phyloP scores from a whole-genome alignment of 1,284 basidiomycete species.

The Sanghuangporus weigelae region DNA sequence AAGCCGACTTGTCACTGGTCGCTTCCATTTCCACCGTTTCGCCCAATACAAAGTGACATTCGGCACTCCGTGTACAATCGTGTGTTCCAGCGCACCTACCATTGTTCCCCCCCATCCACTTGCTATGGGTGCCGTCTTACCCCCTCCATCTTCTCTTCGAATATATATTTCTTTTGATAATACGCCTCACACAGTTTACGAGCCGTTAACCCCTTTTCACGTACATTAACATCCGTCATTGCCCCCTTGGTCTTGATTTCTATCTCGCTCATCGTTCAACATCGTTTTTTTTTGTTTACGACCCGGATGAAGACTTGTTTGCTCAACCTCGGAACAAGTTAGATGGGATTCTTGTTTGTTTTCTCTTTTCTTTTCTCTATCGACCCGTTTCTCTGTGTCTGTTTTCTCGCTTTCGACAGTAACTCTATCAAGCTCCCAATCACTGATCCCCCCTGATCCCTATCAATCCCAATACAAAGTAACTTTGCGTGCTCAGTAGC shows the following conservation, averaged over 20 bases:
- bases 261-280: background rate
- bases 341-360: background rate
- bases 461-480: too few species aligned
- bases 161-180: background rate
- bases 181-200: background rate
- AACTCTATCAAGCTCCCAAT: too few species aligned
- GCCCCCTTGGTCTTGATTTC: background rate
- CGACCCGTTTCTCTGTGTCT: background rate
- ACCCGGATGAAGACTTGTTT: background rate
- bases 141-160: slow-evolving; percentile 23
- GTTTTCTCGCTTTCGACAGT: too few species aligned
- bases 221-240: background rate
- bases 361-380: background rate
- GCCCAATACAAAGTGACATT: slow-evolving; percentile 29
- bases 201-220: background rate
- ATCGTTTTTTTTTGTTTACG: background rate
- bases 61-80: slow-evolving; percentile 38
- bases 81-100: slow-evolving; percentile 22
- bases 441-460: too few species aligned
- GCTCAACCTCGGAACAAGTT: background rate
- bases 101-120: slow-evolving; percentile 34
- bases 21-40: background rate
- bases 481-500: too few species aligned
- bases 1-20: slow-evolving; percentile 5
- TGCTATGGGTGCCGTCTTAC: slow-evolving; percentile 46